phyloP scores from a whole-genome alignment of 1,284 basidiomycete genomes.

The Filobasidium uniguttulatum region DNA sequence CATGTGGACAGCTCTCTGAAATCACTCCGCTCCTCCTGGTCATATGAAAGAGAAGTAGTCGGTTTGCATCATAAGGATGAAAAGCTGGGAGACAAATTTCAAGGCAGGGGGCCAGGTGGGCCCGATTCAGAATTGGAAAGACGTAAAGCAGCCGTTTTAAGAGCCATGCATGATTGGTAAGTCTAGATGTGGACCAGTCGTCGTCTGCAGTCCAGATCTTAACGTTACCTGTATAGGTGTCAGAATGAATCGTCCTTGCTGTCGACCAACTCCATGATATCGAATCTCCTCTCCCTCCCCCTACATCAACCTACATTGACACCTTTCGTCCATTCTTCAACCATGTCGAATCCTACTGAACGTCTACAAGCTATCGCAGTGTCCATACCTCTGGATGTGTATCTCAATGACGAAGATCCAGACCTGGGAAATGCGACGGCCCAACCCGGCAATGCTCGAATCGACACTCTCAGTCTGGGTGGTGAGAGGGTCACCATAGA shows the following conservation, averaged over 20 bases:
- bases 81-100: too few species aligned
- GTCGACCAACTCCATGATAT: neutral
- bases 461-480: neutral
- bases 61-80: neutral
- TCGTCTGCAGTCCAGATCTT: too few species aligned
- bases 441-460: neutral
- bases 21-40: neutral
- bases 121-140: neutral
- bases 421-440: neutral
- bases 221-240: neutral
- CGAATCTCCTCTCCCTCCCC: neutral
- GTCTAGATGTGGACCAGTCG: too few species aligned
- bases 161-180: neutral
- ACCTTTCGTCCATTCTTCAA: neutral
- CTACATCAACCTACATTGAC: neutral
- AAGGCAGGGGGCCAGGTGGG: neutral
- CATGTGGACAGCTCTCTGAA: neutral
- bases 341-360: neutral
- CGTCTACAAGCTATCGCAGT: neutral
- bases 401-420: conserved; percentile 1
- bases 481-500: neutral
- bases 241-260: neutral
- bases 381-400: neutral
- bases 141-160: neutral
- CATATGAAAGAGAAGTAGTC: neutral